Evolutionary conservation across 768 basidiomycete species (phyloP).

Genomic region (Panaeolus cyanescens): DNA sequence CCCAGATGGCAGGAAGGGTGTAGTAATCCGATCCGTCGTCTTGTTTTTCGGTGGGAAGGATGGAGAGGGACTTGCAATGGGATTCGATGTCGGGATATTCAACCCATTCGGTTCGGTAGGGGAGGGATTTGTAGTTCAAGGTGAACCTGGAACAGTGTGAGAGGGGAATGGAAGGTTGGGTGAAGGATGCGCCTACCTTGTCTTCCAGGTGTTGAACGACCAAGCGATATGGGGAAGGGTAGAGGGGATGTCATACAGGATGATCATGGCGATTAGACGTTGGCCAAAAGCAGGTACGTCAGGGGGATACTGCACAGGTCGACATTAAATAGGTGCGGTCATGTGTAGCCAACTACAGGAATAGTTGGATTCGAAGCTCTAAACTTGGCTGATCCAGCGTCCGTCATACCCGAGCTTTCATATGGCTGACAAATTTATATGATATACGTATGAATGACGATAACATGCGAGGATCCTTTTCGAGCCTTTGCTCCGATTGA

Average conservation of each 20-base stretch:
- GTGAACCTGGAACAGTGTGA: slow-evolving; percentile 21
- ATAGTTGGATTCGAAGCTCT: neutral
- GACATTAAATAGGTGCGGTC: too few species aligned
- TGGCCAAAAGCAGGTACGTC: too few species aligned
- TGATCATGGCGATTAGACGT: too few species aligned
- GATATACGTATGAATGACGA: too few species aligned
- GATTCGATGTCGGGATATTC: slow-evolving; percentile 51
- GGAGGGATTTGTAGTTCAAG: slow-evolving; percentile 36
- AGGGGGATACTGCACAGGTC: too few species aligned
- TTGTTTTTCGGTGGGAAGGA: slow-evolving; percentile 32
- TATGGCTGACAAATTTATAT: neutral
- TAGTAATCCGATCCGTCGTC: slow-evolving; percentile 35
- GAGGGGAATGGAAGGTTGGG: too few species aligned
- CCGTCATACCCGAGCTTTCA: neutral
- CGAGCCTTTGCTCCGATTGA: too few species aligned
- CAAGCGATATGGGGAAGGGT: slow-evolving; percentile 26
- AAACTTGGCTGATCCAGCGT: neutral
- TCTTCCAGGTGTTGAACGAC: slow-evolving; percentile 37
- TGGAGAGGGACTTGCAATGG: slow-evolving; percentile 34
- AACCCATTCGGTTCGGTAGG: slow-evolving; percentile 51
- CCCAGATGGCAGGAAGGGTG: slow-evolving; percentile 53
- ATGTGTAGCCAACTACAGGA: neutral
- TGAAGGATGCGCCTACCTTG: slow-evolving; percentile 19
- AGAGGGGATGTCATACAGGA: slow-evolving; percentile 39
- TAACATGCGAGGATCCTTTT: too few species aligned